phyloP scores from a whole-genome alignment of 805 yeast genomes.

The Ogataea glucozyma region DNA sequence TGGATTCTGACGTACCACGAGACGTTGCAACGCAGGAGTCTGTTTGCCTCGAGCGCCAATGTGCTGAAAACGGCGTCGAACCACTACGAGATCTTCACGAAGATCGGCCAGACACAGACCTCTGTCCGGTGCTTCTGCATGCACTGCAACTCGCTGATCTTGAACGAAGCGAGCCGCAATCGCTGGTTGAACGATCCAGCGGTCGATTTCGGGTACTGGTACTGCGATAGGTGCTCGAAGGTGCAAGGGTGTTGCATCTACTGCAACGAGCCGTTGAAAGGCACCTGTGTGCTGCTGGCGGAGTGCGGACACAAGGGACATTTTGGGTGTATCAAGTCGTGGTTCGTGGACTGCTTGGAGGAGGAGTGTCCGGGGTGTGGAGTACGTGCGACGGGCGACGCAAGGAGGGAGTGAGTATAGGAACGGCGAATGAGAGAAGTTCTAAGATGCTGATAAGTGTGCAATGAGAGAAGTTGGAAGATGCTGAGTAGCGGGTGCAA shows the following conservation, averaged over 20 bases:
- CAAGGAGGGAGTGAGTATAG: too few relatives aligned
- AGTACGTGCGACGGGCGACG: too few relatives aligned
- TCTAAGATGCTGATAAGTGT: background rate
- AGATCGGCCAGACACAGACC: constrained; percentile 39
- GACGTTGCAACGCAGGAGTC: constrained; percentile 46
- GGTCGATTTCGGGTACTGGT: constrained; percentile 72
- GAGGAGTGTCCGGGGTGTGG: constrained; percentile 83
- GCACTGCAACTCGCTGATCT: constrained; percentile 56
- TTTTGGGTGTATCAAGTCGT: constrained; percentile 70
- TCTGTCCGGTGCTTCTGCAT: constrained; percentile 60
- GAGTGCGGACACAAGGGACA: constrained; percentile 90
- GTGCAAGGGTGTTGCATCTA: constrained; percentile 69
- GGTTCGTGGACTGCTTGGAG: constrained; percentile 70
- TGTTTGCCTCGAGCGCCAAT: constrained; percentile 60
- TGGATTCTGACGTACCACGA: constrained; percentile 59
- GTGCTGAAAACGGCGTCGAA: constrained; percentile 45
- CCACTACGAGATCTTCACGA: constrained; percentile 36
- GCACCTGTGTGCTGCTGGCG: constrained; percentile 58
- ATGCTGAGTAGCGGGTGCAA: too few relatives aligned
- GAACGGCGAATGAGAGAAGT: background rate
- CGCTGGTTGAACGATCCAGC: constrained; percentile 32
- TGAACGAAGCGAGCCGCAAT: constrained; percentile 52
- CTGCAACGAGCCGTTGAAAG: constrained; percentile 76
- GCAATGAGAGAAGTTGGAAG: background rate
- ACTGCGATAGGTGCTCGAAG: constrained; percentile 70